Evolutionary conservation across 805 yeast species (phyloP), one percentile per base, ranked within the genome.

Genomic region (Candida ortonii): DNA sequence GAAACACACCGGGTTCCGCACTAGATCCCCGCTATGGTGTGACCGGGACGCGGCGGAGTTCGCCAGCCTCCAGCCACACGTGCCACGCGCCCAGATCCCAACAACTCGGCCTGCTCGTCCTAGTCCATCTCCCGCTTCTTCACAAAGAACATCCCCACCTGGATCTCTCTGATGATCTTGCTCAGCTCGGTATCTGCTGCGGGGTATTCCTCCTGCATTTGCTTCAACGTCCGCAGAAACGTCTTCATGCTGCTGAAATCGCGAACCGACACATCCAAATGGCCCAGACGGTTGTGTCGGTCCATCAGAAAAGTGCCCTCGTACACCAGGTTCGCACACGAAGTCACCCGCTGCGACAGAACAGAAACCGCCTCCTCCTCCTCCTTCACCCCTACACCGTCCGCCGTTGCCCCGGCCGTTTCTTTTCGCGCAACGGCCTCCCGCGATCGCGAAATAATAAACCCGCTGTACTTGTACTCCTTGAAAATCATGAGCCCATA

Each of bases 401-500:
- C 36, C 20, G 26, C 50, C 47, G 4, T 25, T 10, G 3, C 15
- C 24, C n/a, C n/a, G n/a, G n/a, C n/a, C n/a, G n/a, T 24, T 7
- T 39, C 14, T 22, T 25, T 33, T 9, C 18, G 14, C 11, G 38
- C 23, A 9, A 9, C 9, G 16, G 12, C 9, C 16, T 15, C 12
- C n/a, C 15, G n/a, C n/a, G n/a, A n/a, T n/a, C n/a, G n/a, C n/a
- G n/a, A n/a, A n/a, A n/a, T n/a, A n/a, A n/a, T n/a, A n/a, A n/a
- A n/a, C n/a, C 22, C 27, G 19, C 8, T 44, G 18, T 46, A 46
- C 29, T 44, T 51, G 55, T 49, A 68, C 36, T 68, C 70, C 17
- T 62, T 49, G 37, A 67, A 58, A 21, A 80, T 80, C 44, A 66
- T 65, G 7, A 78, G 49, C 0, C 88, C 88, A 50, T 76, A 76